Conservation (phyloP, 2,329 filamentous ascomycete genomes). For the Exophiala dermatitidis region DNA sequence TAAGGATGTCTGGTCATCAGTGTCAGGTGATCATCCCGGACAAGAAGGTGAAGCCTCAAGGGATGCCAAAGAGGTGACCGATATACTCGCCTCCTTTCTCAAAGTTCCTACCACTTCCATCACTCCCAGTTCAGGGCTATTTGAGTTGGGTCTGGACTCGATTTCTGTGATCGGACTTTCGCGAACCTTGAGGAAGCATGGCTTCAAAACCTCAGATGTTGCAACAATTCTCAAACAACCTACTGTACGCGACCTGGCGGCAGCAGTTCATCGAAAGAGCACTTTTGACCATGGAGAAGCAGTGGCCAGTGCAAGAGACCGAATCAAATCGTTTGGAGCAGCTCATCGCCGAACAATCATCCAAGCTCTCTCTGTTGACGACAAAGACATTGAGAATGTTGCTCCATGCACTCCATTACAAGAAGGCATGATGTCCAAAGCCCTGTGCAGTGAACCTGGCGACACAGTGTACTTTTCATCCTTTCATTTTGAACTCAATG, state of each 20-base stretch:
- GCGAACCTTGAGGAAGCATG: slow-evolving; percentile 54
- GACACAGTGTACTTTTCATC: slow-evolving; percentile 67
- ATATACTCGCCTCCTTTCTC: slow-evolving; percentile 39
- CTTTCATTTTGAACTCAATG: slow-evolving; percentile 55
- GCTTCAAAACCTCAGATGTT: slow-evolving; percentile 55
- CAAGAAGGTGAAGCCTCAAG: slow-evolving; percentile 23
- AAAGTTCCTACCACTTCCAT: slow-evolving; percentile 42
- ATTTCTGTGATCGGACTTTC: slow-evolving; percentile 71
- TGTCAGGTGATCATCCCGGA: slow-evolving; percentile 41
- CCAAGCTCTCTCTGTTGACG: slow-evolving; percentile 45
- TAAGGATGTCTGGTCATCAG: slow-evolving; percentile 51
- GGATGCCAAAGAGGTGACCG: slow-evolving; percentile 50
- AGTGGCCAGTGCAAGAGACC: slow-evolving; percentile 49
- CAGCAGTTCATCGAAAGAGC: background rate
- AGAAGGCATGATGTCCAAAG: slow-evolving; percentile 73
- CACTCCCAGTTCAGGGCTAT: slow-evolving; percentile 58
- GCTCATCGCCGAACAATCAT: slow-evolving; percentile 50
- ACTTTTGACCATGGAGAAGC: background rate
- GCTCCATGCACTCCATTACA: slow-evolving; percentile 80
- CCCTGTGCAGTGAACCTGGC: slow-evolving; percentile 47
- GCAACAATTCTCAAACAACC: slow-evolving; percentile 61
- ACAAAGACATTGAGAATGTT: slow-evolving; percentile 60
- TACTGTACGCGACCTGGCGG: slow-evolving; percentile 42
- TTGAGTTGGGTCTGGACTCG: slow-evolving; percentile 81
- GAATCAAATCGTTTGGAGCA: slow-evolving; percentile 58